Base-by-base conservation (phyloP, 2,329 filamentous ascomycete species). In the Aspergillus sp. region DNA sequence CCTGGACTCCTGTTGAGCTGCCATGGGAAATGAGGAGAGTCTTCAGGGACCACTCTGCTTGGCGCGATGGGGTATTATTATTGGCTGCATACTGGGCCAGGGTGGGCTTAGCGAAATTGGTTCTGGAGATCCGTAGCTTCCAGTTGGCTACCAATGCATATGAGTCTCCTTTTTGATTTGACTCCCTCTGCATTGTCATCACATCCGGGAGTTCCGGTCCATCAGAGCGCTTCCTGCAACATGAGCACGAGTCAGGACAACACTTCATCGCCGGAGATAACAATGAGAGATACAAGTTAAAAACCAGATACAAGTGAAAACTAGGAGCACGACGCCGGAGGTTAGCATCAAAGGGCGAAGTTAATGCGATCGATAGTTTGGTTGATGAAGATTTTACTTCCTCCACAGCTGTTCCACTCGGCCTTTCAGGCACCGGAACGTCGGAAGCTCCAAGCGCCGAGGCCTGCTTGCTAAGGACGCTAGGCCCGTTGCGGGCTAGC, bases 41-140 rank as follows among this genome's bases (percentile, higher is more conserved):
- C 59, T 30, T 30, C 26, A 63, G 62, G 62, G 54, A 60, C 60
- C 26, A 53, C 22, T 57, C 53, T 55, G 22, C 63, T 61, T 60
- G 61, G 62, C 55, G 34, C 50, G 38, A 55, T 20, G 58, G 45
- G 26, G 61, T 45, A 53, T 57, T 57, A 52, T 60, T 50, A 48
- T 65, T 64, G 62, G 64, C 43, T 55, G n/a, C 34, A 24, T 22
- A 42, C 61, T 62, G 54, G 53, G 61, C 64, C 60, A 56, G 58
- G 57, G 62, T 66, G 58, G 66, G 26, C 56, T 66, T 69, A 70
- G 65, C 67, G 68, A 72, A 71, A 73, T 73, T 72, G 61, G 63
- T 57, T 55, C 38, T 60, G 64, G 54, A 64, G 64, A 66, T 66
- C 58, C 56, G 50, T 42, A 15, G 53, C 52, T 50, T 65, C 62